Conservation (phyloP, 176 grass and related monocot genomes). For the Ensete glaucum region DNA sequence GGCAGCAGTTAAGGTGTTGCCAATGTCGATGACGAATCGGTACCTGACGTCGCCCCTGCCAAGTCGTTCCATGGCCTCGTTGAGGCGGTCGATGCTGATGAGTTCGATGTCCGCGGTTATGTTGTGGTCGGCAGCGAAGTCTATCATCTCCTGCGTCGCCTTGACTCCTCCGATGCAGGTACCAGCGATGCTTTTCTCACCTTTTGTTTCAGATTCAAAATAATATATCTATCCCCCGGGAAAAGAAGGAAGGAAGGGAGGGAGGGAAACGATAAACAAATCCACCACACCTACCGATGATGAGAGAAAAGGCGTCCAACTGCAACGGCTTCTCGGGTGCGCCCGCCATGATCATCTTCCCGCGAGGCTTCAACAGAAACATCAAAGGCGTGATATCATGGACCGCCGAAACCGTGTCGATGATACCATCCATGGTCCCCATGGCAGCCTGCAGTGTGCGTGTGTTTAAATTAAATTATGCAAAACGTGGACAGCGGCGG, state of each 20-base stretch:
- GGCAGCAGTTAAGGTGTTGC: neutral
- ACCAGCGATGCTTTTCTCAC: neutral
- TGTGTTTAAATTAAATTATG: too few species aligned
- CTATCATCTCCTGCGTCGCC: slow-evolving; percentile 6
- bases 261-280: too few species aligned
- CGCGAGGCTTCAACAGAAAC: slow-evolving; percentile 6
- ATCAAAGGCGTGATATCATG: neutral
- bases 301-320: neutral
- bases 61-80: slow-evolving; percentile 6
- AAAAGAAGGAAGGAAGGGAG: too few species aligned
- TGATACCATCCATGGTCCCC: slow-evolving; percentile 12
- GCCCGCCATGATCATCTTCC: slow-evolving; percentile 13
- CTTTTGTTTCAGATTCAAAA: neutral
- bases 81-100: neutral
- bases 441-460: neutral
- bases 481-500: too few species aligned
- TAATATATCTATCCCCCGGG: too few species aligned
- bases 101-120: slow-evolving; percentile 9
- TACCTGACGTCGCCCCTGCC: neutral
- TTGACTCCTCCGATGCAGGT: slow-evolving; percentile 3
- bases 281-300: neutral
- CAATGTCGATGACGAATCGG: slow-evolving; percentile 6
- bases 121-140: slow-evolving; percentile 4
- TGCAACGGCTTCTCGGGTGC: neutral
- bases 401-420: slow-evolving; percentile 10